Evolutionary conservation across 768 basidiomycete species (phyloP), one percentile per base, ranked within the genome.

Genomic region (Trichaptum fuscoviolaceum): DNA sequence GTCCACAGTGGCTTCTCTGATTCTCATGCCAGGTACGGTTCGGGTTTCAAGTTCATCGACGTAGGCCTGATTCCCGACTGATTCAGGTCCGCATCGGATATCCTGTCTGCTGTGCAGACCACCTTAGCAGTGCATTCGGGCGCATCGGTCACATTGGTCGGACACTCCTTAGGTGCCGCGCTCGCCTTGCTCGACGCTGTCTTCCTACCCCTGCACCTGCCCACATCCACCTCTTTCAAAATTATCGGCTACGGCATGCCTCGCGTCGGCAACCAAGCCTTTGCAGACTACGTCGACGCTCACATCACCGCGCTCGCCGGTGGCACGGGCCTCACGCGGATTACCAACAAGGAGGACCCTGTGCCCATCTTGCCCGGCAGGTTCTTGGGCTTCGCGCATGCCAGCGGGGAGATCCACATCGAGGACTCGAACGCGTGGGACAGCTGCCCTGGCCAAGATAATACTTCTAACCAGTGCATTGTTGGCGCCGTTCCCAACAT

Each of bases 401-500:
- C 81, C 1, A 67, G 73, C 0, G 80, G 81, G 8, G 82, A 83
- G 66, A 73, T 78, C 2, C 82, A 83, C 67, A 81, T 83, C 17
- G 69, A 75, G 63, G 71, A 70, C 8, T 69, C 70, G 61, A 58
- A 69, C 17, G 67, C 69, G 20, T 79, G 78, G 76, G 67, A 73
- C 61, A 68, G 63, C 6, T 78, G 75, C 52, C 73, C 71, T 42
- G 85, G 86, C 4, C 83, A 88, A 66, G 89, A 91, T 67, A 90
- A 90, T 71, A 70, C 80, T 6, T 84, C 80, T 67, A 68, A 60
- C 2, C 72, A 80, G 66, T 90, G 88, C 74, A 79, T 72, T 8
- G 79, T 80, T 23, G 87, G 86, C 1, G 83, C 83, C 64, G 86
- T 87, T 4, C 70, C 79, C 0, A 81, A 79, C 30, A 77, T 90